These are phyloP conservation scores for Diospyros lotus DNA, from an alignment of 148 eudicot genomes.

Conservation along the genomic window DNA sequence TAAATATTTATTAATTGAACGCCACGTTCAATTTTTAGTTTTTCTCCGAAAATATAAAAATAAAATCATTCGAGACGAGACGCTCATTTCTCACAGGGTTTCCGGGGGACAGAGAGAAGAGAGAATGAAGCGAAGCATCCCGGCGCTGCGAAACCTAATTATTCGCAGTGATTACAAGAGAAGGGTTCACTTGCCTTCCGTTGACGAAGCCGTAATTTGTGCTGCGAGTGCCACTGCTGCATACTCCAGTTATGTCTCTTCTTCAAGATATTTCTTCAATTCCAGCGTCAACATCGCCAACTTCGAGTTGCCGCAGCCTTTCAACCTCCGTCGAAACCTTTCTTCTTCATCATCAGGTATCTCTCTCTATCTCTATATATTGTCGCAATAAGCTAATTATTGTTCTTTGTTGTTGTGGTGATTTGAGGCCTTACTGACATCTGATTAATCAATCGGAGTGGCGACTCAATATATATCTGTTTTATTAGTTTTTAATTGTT, in stretches of 20 bases:
- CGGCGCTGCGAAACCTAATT: background rate
- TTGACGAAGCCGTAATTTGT: constrained; percentile 1
- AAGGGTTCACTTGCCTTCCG: background rate
- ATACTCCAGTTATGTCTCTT: background rate
- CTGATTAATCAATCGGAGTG: too few relatives aligned
- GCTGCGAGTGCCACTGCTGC: background rate
- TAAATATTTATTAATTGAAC: too few relatives aligned
- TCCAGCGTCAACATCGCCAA: background rate
- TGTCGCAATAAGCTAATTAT: background rate
- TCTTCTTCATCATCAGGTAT: constrained; percentile 6
- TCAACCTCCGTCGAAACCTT: constrained; percentile 4
- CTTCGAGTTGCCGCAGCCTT: background rate
- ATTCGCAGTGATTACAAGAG: background rate
- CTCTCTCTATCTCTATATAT: background rate
- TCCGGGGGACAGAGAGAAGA: background rate
- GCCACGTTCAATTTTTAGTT: too few relatives aligned
- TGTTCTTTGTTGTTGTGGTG: background rate
- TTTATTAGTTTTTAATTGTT: background rate
- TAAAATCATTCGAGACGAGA: too few relatives aligned
- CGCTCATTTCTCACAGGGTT: background rate
- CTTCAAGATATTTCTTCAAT: background rate
- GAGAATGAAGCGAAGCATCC: background rate
- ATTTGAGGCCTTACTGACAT: background rate
- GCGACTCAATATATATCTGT: background rate
- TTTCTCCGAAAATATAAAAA: too few relatives aligned